Evolutionary conservation across 805 yeast species (phyloP), one percentile per base, ranked within the genome.

Genomic region (Yamadazyma nakazawae): DNA sequence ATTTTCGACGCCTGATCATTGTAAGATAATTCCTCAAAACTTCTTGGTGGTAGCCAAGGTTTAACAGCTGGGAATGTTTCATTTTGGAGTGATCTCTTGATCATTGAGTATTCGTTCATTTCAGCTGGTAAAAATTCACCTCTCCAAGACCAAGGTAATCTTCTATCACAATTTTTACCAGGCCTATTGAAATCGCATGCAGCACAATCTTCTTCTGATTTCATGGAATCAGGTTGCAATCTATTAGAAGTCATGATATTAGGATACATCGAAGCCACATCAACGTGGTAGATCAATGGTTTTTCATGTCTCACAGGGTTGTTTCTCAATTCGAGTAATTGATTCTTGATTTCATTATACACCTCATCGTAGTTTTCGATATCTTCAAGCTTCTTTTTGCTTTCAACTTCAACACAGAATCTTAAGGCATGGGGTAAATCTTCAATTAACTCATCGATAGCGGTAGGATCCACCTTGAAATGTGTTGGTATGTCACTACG

Each of bases 251-350:
- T 89, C 98, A 94, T 94, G 62, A 94, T 94, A 61, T 94, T 94
- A 5, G 99, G 99, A 61, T 94, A 94, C 99, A 94, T 94, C 1
- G 99, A 94, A 0, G 99, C 97, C 42, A 94, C 99, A 72, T 94
- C 99, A 32, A 95, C 96, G 61, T 94, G 99, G 58, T 95, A 94
- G 52, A 94, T 94, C 40, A 88, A 71, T 0, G 99, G 99, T 10
- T 72, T 70, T 57, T 94, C 98, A 11, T 64, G 62, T 54, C 97
- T 74, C 32, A 73, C 73, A 1, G 92, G 91, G 34, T 75, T 75
- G 1, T 71, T 62, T 50, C 79, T 82, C 43, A 94, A 66, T 2
- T 75, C 86, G n/a, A 75, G 48, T 12, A 94, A 70, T 54, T 72
- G 71, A 0, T 59, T 54, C 36, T 74, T 75, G 47, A 95, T 83